Evolutionary conservation across 2,329 filamentous ascomycete genomes (phyloP).

Genomic region (Emergomyces pasteurianus): DNA sequence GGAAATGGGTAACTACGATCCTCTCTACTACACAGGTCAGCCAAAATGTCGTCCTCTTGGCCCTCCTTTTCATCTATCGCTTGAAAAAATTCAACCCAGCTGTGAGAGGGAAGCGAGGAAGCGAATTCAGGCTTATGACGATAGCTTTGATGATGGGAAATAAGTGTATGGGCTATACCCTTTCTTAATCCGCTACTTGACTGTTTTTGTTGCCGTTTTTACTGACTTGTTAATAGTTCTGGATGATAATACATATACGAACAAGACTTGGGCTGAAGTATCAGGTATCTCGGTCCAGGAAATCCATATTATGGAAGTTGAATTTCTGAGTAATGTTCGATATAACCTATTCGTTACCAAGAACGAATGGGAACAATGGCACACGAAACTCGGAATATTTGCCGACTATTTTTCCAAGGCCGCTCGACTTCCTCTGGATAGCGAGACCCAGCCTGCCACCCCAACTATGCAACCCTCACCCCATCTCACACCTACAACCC

Average conservation of each 20-base stretch:
- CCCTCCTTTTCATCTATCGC: conserved; percentile 83
- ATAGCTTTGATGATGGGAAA: conserved; percentile 96
- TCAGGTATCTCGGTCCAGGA: conserved; percentile 87
- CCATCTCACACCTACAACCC: conserved; percentile 21
- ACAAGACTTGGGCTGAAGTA: conserved; percentile 98
- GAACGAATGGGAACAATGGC: conserved; percentile 78
- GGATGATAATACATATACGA: conserved; percentile 98
- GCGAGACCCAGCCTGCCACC: conserved; percentile 18
- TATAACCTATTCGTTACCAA: conserved; percentile 84
- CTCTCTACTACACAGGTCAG: conserved; percentile 91
- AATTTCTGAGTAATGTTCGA: conserved; percentile 96
- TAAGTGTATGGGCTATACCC: conserved; percentile 57
- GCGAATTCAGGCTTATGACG: conserved; percentile 83
- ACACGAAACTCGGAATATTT: conserved; percentile 69
- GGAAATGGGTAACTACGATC: conserved; percentile 87
- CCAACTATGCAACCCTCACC: conserved; percentile 24
- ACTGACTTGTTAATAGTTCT: conserved; percentile 46
- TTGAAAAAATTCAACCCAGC: conserved; percentile 80
- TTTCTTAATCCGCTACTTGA: background rate
- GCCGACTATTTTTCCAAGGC: conserved; percentile 70
- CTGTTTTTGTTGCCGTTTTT: conserved; percentile 3
- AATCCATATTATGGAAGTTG: conserved; percentile 99
- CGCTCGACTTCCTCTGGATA: conserved; percentile 35
- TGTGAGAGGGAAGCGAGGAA: conserved; percentile 83
- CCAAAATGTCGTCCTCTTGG: conserved; percentile 84